Conservation (phyloP, 140 eudicot genomes). For the Flaveria floridana region DNA sequence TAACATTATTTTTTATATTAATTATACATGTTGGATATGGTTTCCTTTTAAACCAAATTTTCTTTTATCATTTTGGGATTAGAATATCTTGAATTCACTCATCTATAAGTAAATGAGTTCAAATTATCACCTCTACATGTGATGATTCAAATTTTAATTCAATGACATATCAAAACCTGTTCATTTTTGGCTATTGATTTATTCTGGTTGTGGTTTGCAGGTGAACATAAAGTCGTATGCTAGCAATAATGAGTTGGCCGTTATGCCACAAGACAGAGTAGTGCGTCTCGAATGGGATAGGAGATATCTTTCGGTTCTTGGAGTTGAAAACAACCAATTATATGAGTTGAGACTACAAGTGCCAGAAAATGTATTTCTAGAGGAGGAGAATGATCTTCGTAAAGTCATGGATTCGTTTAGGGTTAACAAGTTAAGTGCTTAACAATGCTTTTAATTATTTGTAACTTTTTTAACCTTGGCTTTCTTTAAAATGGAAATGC, state of each 20-base stretch:
- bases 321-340: slow-evolving; percentile 89
- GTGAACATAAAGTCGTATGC: slow-evolving; percentile 93
- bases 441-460: slow-evolving; percentile 25
- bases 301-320: slow-evolving; percentile 86
- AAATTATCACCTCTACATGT: too few species aligned
- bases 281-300: slow-evolving; percentile 84
- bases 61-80: neutral
- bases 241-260: slow-evolving; percentile 93
- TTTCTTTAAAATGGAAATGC: slow-evolving; percentile 3
- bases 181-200: neutral
- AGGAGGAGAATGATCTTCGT: slow-evolving; percentile 79
- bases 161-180: neutral
- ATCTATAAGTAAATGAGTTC: neutral
- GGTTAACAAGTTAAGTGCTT: slow-evolving; percentile 68
- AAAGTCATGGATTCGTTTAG: slow-evolving; percentile 81
- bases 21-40: too few species aligned
- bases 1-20: too few species aligned
- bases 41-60: too few species aligned
- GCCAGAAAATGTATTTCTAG: slow-evolving; percentile 74
- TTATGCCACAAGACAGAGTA: slow-evolving; percentile 85
- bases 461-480: slow-evolving; percentile 8
- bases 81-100: too few species aligned
- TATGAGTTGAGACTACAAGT: slow-evolving; percentile 80
- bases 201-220: slow-evolving; percentile 36
- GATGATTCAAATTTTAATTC: too few species aligned